These are phyloP conservation scores for Nakazawaea anatomiae DNA, from an alignment of 805 yeast species.

Conservation along the genomic window DNA sequence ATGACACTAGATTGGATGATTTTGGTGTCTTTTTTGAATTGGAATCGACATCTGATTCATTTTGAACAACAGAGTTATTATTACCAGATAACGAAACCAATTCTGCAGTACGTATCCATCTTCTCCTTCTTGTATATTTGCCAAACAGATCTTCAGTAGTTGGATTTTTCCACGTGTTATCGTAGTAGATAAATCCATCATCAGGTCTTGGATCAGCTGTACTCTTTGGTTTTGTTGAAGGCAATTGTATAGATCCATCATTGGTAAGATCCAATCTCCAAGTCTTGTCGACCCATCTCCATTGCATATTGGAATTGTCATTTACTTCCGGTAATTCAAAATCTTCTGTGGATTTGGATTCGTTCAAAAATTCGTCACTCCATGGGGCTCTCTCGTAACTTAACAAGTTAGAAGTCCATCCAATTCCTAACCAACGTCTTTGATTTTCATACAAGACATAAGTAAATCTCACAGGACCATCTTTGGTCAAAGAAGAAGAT, in stretches of 20 bases:
- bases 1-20: neutral
- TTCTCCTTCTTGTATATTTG: constrained; percentile 87
- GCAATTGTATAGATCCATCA: constrained; percentile 75
- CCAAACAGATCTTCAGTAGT: constrained; percentile 82
- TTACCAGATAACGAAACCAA: constrained; percentile 37
- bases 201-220: constrained; percentile 69
- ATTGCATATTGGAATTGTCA: constrained; percentile 62
- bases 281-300: constrained; percentile 93
- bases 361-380: constrained; percentile 95
- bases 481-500: constrained; percentile 15
- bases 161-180: constrained; percentile 92
- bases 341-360: constrained; percentile 66
- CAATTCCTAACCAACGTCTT: constrained; percentile 95
- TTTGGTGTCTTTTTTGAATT: neutral
- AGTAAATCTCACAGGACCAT: constrained; percentile 68
- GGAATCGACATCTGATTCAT: neutral
- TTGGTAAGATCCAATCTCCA: constrained; percentile 90
- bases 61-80: neutral
- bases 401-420: constrained; percentile 91
- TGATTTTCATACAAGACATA: constrained; percentile 92
- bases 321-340: constrained; percentile 77
- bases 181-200: constrained; percentile 86
- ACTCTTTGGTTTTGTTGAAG: constrained; percentile 52
- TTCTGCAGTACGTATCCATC: constrained; percentile 96
- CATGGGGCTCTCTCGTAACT: constrained; percentile 94